Conservation (phyloP, 208 protist species). For the Herpetomonas samuelpessoai region DNA sequence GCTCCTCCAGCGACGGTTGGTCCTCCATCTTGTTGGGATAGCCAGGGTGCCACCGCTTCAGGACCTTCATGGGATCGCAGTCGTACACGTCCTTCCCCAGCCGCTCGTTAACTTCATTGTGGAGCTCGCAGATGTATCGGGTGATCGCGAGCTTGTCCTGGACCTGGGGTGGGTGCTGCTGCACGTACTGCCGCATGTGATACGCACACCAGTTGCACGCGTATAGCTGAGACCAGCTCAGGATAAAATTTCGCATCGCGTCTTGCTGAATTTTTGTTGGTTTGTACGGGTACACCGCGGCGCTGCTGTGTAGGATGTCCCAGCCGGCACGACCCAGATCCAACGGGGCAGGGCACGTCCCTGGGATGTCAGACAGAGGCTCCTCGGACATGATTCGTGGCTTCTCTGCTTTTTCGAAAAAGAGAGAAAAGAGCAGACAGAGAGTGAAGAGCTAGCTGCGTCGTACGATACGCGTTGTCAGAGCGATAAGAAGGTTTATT, state of each 20-base stretch:
- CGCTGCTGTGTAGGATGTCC: constrained; percentile 83
- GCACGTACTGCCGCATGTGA: constrained; percentile 82
- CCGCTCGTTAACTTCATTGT: constrained; percentile 86
- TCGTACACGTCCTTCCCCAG: constrained; percentile 70
- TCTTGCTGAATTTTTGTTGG: constrained; percentile 57
- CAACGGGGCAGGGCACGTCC: constrained; percentile 47
- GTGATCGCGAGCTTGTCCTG: constrained; percentile 60
- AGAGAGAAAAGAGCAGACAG: too few relatives aligned
- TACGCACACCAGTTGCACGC: constrained; percentile 85
- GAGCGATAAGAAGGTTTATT: too few relatives aligned
- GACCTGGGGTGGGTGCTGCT: constrained; percentile 64
- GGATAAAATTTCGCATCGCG: constrained; percentile 74
- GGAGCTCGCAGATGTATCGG: constrained; percentile 84
- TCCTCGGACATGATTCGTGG: constrained; percentile 10
- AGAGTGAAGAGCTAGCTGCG: too few relatives aligned
- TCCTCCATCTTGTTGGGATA: constrained; percentile 86
- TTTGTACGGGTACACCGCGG: constrained; percentile 80
- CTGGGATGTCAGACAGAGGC: constrained; percentile 44
- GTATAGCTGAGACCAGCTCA: constrained; percentile 79
- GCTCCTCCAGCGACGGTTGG: constrained; percentile 59
- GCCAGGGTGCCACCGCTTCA: constrained; percentile 82
- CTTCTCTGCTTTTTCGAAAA: not conserved
- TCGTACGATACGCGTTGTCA: too few relatives aligned
- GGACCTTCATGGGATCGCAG: constrained; percentile 70
- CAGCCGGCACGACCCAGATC: constrained; percentile 79